Conservation (phyloP, 345 rosid genomes). For the Salix udensis region DNA sequence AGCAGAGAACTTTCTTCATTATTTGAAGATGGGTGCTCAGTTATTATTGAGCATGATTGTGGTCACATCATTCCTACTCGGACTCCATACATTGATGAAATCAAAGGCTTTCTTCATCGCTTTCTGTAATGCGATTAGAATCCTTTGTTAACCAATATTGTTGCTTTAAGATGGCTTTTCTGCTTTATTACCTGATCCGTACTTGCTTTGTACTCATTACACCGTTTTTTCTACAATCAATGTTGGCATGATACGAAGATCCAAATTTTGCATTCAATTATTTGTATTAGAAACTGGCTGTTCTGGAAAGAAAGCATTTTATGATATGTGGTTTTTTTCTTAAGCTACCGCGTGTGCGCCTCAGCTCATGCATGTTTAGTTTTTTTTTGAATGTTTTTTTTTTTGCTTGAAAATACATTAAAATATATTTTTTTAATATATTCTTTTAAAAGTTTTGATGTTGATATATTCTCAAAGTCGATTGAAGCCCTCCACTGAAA, state of each 20-base stretch:
- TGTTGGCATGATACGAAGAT: neutral
- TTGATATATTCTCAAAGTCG: no score
- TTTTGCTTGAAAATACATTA: no score
- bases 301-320: no score
- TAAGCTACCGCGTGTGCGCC: no score
- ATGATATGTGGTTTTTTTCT: no score
- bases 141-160: neutral
- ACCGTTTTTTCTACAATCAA: neutral
- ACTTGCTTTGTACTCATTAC: neutral
- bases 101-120: conserved; percentile 60
- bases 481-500: no score
- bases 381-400: no score
- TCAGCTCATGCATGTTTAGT: no score
- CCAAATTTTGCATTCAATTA: no score
- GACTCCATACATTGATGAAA: conserved; percentile 60
- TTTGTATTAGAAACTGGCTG: no score
- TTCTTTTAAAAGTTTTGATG: no score
- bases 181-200: neutral
- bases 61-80: conserved; percentile 91
- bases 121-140: conserved; percentile 40
- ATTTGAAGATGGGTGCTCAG: conserved; percentile 55
- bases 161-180: neutral
- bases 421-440: no score
- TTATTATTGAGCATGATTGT: conserved; percentile 65
- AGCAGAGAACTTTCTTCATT: conserved; percentile 56